phyloP scores from a whole-genome alignment of 2,329 filamentous ascomycete species.

The Cladophialophora immunda region DNA sequence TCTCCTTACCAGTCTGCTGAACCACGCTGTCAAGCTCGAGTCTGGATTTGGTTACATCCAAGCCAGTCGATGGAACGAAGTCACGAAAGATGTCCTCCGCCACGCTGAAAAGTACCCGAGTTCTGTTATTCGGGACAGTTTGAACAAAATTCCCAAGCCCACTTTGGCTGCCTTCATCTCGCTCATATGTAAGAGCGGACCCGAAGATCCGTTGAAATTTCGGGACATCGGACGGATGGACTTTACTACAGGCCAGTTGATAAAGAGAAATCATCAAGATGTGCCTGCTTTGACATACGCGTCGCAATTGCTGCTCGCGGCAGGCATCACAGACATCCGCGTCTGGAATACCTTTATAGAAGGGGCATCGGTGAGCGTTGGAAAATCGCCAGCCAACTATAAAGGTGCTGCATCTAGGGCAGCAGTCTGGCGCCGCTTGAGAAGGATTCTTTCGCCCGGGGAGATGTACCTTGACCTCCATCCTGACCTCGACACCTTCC shows the following conservation, averaged over 20 bases:
- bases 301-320: conserved; percentile 21
- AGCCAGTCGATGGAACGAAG: conserved; percentile 47
- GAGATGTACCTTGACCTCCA: conserved; percentile 16
- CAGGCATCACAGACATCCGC: conserved; percentile 24
- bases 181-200: conserved; percentile 50
- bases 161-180: conserved; percentile 57
- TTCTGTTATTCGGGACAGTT: conserved; percentile 29
- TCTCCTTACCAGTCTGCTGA: conserved; percentile 61
- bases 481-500: conserved; percentile 34
- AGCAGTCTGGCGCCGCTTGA: conserved; percentile 21
- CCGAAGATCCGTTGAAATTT: conserved; percentile 17
- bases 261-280: conserved; percentile 6
- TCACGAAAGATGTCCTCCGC: conserved; percentile 40
- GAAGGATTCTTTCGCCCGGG: conserved; percentile 19
- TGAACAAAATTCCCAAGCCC: conserved; percentile 46
- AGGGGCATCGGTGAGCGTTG: conserved; percentile 21
- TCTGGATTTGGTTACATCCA: conserved; percentile 55
- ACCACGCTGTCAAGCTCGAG: conserved; percentile 50
- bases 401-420: conserved; percentile 17
- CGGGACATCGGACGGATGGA: conserved; percentile 3
- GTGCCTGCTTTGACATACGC: conserved; percentile 28
- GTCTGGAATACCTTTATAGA: conserved; percentile 35
- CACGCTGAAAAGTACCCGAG: conserved; percentile 32
- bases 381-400: conserved; percentile 4
- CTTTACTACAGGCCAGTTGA: neutral